These are phyloP conservation scores for Ophiocordyceps camponoti-leonardi DNA, from an alignment of 2,329 filamentous ascomycete species.

Conservation along the genomic window DNA sequence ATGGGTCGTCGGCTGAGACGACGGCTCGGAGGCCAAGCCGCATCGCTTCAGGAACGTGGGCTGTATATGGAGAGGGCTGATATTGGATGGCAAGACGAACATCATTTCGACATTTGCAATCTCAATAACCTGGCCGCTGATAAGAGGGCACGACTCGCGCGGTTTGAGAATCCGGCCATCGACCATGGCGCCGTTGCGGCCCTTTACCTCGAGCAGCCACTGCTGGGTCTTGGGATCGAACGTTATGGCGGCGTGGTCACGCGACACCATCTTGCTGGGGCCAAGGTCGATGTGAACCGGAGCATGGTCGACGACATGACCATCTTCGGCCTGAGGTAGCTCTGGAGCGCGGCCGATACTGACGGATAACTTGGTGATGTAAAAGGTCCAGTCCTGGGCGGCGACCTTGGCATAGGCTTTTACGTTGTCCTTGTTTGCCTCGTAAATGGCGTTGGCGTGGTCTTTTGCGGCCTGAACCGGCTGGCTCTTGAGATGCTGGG, in stretches of 20 bases:
- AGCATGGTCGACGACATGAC: constrained; percentile 27
- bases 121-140: constrained; percentile 81
- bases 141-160: constrained; percentile 47
- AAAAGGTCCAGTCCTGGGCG: constrained; percentile 71
- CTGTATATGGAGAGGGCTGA: constrained; percentile 48
- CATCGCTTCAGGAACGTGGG: constrained; percentile 53
- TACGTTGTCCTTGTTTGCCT: constrained; percentile 42
- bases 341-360: constrained; percentile 60
- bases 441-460: constrained; percentile 46
- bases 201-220: constrained; percentile 79
- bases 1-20: constrained; percentile 9
- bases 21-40: constrained; percentile 24
- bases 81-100: constrained; percentile 76
- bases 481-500: constrained; percentile 30
- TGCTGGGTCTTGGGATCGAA: constrained; percentile 51
- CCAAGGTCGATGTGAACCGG: constrained; percentile 76
- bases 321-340: constrained; percentile 16
- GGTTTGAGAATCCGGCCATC: constrained; percentile 57
- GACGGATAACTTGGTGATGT: constrained; percentile 57
- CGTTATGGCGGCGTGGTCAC: constrained; percentile 57
- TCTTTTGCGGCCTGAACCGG: constrained; percentile 42
- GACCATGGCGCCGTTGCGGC: constrained; percentile 77
- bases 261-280: constrained; percentile 65
- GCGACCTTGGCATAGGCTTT: constrained; percentile 70
- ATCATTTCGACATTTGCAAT: constrained; percentile 95